These are phyloP conservation scores for Aspergillus uvarum DNA, from an alignment of 2,329 filamentous ascomycete genomes.

Conservation along the genomic window DNA sequence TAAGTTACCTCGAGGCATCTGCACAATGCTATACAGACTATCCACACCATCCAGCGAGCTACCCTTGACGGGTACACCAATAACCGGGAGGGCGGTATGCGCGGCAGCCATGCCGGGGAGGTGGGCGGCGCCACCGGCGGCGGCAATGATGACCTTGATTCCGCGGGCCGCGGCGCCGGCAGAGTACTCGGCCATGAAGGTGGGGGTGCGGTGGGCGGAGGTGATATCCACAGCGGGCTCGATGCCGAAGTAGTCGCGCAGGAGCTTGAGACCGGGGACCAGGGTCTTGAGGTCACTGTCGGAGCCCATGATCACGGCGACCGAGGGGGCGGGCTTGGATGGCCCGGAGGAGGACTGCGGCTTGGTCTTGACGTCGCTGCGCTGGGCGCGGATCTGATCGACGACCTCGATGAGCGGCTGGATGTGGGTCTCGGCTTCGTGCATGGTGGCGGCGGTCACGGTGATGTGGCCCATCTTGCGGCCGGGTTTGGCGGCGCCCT, in stretches of 20 bases:
- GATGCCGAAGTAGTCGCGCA: conserved; percentile 45
- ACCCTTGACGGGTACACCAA: conserved; percentile 74
- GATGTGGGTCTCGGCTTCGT: conserved; percentile 65
- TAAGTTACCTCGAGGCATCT: conserved; percentile 63
- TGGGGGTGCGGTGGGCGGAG: conserved; percentile 66
- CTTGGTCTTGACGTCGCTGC: conserved; percentile 36
- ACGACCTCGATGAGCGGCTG: conserved; percentile 71
- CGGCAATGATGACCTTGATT: conserved; percentile 72
- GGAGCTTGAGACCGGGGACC: conserved; percentile 45
- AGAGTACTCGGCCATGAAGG: conserved; percentile 68
- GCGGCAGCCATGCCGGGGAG: conserved; percentile 74
- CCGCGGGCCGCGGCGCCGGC: conserved; percentile 62
- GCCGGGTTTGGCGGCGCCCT: conserved; percentile 75
- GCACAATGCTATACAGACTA: conserved; percentile 69
- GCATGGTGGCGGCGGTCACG: conserved; percentile 67
- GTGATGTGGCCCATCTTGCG: conserved; percentile 97
- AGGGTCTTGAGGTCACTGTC: conserved; percentile 49
- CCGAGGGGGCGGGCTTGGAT: conserved; percentile 36
- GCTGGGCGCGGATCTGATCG: conserved; percentile 72
- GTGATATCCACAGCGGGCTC: conserved; percentile 49
- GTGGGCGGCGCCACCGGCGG: conserved; percentile 71
- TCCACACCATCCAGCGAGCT: conserved; percentile 71
- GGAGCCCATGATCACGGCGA: conserved; percentile 52
- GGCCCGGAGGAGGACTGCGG: conserved; percentile 29
- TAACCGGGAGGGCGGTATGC: conserved; percentile 70